These are phyloP conservation scores for Neolentinus lepideus DNA, from an alignment of 1,284 basidiomycete genomes.

Conservation along the genomic window DNA sequence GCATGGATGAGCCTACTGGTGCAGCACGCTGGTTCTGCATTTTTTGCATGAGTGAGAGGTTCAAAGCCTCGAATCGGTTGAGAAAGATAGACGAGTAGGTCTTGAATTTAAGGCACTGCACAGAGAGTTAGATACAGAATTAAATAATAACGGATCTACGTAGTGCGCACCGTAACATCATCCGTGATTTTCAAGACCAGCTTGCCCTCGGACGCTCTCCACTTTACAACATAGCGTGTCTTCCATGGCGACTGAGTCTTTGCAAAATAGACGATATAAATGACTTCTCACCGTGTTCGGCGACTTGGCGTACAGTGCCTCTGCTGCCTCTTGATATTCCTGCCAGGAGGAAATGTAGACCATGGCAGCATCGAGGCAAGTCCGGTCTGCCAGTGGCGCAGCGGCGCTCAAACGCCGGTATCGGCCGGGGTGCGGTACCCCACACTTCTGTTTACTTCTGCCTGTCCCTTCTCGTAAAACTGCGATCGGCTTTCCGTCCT, in stretches of 20 bases:
- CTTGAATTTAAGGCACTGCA: conserved; percentile 90
- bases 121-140: not conserved
- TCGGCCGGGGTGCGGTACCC: not conserved
- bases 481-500: not conserved
- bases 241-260: conserved; percentile 23
- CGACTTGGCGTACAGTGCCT: conserved; percentile 71
- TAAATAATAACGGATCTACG: conserved; percentile 22
- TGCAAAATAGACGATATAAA: conserved; percentile 2
- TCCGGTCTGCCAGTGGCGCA: not conserved
- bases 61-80: conserved; percentile 90
- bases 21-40: conserved; percentile 58
- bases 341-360: conserved; percentile 80
- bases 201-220: conserved; percentile 74
- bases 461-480: not conserved
- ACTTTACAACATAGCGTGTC: conserved; percentile 87
- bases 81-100: conserved; percentile 89
- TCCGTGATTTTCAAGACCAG: conserved; percentile 91
- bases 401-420: conserved; percentile 2
- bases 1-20: not conserved
- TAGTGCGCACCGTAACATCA: conserved; percentile 64
- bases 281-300: conserved; percentile 57
- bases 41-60: conserved; percentile 73
- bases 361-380: conserved; percentile 33
- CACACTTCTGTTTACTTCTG: too few relatives aligned
- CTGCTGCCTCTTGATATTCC: conserved; percentile 80